These are phyloP conservation scores for Alisma plantagoaquatica DNA, from an alignment of 106 monocot species.

Conservation along the genomic window DNA sequence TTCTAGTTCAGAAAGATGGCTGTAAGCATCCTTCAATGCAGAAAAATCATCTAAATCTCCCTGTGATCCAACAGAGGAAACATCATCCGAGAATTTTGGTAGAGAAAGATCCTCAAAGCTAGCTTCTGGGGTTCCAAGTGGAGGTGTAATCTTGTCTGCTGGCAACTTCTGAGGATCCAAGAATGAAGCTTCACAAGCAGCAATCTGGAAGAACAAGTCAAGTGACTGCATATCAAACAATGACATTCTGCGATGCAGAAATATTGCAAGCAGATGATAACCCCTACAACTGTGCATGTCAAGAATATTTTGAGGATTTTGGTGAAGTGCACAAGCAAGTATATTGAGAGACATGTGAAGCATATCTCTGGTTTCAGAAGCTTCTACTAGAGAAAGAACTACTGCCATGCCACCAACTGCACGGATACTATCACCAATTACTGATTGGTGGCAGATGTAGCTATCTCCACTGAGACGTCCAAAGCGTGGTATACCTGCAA, in stretches of 20 bases:
- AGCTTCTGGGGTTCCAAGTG: constrained; percentile 38
- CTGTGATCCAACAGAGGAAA: constrained; percentile 72
- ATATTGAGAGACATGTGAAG: constrained; percentile 78
- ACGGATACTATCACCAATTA: constrained; percentile 81
- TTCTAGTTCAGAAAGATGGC: constrained; percentile 87
- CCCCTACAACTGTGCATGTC: constrained; percentile 94
- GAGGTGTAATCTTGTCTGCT: constrained; percentile 22
- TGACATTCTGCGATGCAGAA: constrained; percentile 81
- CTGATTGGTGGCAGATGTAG: constrained; percentile 68
- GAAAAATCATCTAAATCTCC: constrained; percentile 84
- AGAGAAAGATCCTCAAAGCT: constrained; percentile 63
- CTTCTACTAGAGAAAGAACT: constrained; percentile 84
- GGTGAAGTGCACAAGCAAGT: constrained; percentile 84
- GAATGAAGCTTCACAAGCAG: constrained; percentile 93
- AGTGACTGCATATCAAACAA: constrained; percentile 95
- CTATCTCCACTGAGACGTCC: constrained; percentile 91
- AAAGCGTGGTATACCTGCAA: constrained; percentile 90
- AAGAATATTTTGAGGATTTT: constrained; percentile 71
- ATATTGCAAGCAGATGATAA: constrained; percentile 92
- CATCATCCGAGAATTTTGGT: constrained; percentile 70
- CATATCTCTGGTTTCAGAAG: constrained; percentile 93
- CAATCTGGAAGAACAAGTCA: constrained; percentile 93
- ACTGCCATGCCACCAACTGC: constrained; percentile 91
- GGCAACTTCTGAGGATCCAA: constrained; percentile 52
- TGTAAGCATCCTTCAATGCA: constrained; percentile 70